phyloP scores from a whole-genome alignment of 495 filamentous ascomycete species.

The Neohortaea acidophila region DNA sequence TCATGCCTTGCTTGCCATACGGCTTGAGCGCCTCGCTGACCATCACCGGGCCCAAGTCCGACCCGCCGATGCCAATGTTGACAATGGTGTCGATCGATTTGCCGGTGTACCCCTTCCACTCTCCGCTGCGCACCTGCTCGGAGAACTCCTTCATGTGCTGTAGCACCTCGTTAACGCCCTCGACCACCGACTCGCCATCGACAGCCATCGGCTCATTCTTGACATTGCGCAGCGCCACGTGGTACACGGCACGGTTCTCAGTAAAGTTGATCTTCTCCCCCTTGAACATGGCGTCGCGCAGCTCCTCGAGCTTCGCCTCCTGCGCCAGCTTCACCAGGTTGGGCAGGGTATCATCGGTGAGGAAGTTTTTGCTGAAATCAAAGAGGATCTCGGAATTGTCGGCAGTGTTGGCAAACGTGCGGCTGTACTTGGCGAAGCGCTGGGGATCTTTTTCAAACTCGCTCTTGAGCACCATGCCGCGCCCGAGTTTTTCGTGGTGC shows the following conservation, averaged over 20 bases:
- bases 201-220: conserved; percentile 77
- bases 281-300: conserved; percentile 91
- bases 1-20: conserved; percentile 71
- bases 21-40: conserved; percentile 92
- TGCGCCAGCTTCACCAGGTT: conserved; percentile 77
- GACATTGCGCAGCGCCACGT: conserved; percentile 81
- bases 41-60: conserved; percentile 98
- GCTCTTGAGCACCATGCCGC: conserved; percentile 81
- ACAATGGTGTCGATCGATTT: conserved; percentile 92
- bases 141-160: conserved; percentile 97
- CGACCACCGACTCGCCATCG: conserved; percentile 88
- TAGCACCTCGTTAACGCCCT: conserved; percentile 78
- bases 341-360: conserved; percentile 81
- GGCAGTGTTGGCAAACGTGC: conserved; percentile 62
- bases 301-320: conserved; percentile 78
- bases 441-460: conserved; percentile 76
- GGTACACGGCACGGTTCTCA: conserved; percentile 90
- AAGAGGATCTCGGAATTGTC: conserved; percentile 78
- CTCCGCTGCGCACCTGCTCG: conserved; percentile 80
- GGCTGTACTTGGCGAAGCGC: conserved; percentile 82
- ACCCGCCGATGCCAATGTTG: conserved; percentile 97
- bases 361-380: conserved; percentile 98
- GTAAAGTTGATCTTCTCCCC: conserved; percentile 99
- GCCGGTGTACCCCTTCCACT: conserved; percentile 97
- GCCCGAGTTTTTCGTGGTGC: conserved; percentile 70